Base-by-base conservation (phyloP, 192 early-diverging fungal species). In the Coemansia sp. region DNA sequence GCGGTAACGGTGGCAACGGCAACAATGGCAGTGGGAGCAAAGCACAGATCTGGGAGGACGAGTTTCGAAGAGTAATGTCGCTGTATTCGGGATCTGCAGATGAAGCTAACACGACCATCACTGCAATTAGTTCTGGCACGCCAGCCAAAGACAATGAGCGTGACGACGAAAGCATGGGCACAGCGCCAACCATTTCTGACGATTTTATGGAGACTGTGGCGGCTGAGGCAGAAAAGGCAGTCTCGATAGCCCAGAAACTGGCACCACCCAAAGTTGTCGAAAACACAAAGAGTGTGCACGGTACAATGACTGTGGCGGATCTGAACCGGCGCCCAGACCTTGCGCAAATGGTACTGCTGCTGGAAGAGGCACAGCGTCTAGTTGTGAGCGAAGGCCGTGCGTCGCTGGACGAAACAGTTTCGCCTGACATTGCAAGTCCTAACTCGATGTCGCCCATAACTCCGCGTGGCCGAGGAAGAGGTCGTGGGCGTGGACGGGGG, bases 21-120 rank as follows among this genome's bases (percentile, higher is more conserved):
- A 45, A 23, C 14, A 25, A 19, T 25, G 32, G 19, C 21, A 1
- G 21, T 21, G 50, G 23, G 32, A 71, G 41, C 54, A 65, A 66
- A 23, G 72, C 81, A 39, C 68, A 67, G 50, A 52, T 77, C 56
- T 83, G 81, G 81, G 72, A 72, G 64, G 47, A 50, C 22, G 75
- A 77, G 58, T 83, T 74, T 64, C 75, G 81, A 50, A 51, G 72
- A 19, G 60, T 83, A 48, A 78, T 83, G 75, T 63, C 68, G 37
- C 54, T 70, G 9, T 70, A 73, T 41, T 37, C 68, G 6, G 58
- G 22, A 12, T 38, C 23, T 22, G 48, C 38, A 11, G 35, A 58
- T 19, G 59, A 17, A 61, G 62, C 62, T 14, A 24, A 38, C 62
- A 39, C 57, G 58, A 29, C 61, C 56, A 53, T 17, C 50, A 53